Evolutionary conservation across 371 early-diverging fungal species (phyloP).

Genomic region (Mucor sp.): DNA sequence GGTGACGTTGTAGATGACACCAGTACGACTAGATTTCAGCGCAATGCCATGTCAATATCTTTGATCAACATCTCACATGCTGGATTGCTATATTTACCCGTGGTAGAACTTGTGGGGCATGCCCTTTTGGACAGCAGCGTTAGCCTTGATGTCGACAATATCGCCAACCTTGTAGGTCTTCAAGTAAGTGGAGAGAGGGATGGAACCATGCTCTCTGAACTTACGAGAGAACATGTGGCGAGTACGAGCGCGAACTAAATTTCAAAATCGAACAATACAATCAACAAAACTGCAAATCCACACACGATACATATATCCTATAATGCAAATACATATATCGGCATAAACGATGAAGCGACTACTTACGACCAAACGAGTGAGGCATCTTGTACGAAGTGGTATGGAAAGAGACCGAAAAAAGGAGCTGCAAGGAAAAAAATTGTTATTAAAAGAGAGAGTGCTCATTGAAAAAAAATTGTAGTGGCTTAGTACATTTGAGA

Average conservation of each 20-base stretch:
- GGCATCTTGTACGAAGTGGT: conserved; percentile 67
- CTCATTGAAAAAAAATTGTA: conserved; percentile 22
- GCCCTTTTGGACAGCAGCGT: conserved; percentile 98
- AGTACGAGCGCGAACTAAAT: conserved; percentile 92
- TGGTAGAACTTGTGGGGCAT: conserved; percentile 99
- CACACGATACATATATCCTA: not conserved
- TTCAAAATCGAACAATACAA: not conserved
- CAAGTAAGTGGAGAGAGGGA: conserved; percentile 96
- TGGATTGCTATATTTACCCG: conserved; percentile 66
- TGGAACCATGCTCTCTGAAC: conserved; percentile 94
- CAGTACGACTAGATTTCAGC: conserved; percentile 76
- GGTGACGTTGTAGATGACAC: conserved; percentile 98
- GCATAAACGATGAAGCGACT: conserved; percentile 3
- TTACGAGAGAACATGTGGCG: conserved; percentile 98
- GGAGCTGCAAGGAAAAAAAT: conserved; percentile 25
- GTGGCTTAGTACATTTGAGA: conserved; percentile 26
- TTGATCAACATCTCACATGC: not conserved
- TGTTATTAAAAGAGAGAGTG: conserved; percentile 20
- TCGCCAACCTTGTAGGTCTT: conserved; percentile 98
- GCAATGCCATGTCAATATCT: not conserved
- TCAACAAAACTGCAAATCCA: not conserved
- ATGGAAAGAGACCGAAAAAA: conserved; percentile 30
- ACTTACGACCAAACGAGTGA: conserved; percentile 90
- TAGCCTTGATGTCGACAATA: conserved; percentile 97
- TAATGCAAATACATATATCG: not conserved